phyloP scores from a whole-genome alignment of 148 eudicot species.

The Heliamphora exappendiculata region DNA sequence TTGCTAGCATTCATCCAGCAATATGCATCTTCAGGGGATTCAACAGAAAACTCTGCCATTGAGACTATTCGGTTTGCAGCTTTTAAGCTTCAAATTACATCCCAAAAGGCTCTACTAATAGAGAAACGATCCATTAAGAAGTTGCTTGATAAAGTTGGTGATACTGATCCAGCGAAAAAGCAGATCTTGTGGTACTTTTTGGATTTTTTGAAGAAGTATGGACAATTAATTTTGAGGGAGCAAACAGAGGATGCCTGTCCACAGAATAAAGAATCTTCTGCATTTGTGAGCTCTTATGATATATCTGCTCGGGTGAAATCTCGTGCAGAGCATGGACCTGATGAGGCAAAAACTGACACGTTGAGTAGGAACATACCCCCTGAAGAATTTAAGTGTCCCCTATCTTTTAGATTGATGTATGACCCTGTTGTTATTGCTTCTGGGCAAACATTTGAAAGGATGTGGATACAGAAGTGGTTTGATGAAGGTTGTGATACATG shows the following conservation, averaged over 20 bases:
- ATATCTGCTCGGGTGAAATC: constrained; percentile 20
- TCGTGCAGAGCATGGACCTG: constrained; percentile 3
- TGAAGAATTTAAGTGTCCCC: constrained; percentile 63
- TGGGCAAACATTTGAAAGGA: constrained; percentile 79
- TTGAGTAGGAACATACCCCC: constrained; percentile 31
- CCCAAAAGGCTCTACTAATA: constrained; percentile 30
- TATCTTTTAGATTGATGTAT: constrained; percentile 61
- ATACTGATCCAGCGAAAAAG: constrained; percentile 20
- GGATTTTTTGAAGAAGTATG: constrained; percentile 28
- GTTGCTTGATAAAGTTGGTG: constrained; percentile 23
- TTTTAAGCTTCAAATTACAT: constrained; percentile 29
- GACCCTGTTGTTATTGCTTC: constrained; percentile 87
- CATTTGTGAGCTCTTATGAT: constrained; percentile 16
- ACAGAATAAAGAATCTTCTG: constrained; percentile 16
- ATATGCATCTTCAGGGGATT: constrained; percentile 25
- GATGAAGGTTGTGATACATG: constrained; percentile 69
- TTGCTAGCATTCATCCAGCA: constrained; percentile 22
- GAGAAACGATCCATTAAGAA: constrained; percentile 42
- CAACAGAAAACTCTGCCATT: constrained; percentile 22
- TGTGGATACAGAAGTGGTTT: constrained; percentile 75
- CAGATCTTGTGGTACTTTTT: constrained; percentile 23
- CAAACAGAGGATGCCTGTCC: constrained; percentile 16
- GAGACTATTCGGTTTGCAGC: constrained; percentile 24
- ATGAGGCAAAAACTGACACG: constrained; percentile 23
- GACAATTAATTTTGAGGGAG: constrained; percentile 19